These are phyloP conservation scores for Prototheca wickerhamii DNA, from an alignment of 163 green algal genomes.

Conservation along the genomic window DNA sequence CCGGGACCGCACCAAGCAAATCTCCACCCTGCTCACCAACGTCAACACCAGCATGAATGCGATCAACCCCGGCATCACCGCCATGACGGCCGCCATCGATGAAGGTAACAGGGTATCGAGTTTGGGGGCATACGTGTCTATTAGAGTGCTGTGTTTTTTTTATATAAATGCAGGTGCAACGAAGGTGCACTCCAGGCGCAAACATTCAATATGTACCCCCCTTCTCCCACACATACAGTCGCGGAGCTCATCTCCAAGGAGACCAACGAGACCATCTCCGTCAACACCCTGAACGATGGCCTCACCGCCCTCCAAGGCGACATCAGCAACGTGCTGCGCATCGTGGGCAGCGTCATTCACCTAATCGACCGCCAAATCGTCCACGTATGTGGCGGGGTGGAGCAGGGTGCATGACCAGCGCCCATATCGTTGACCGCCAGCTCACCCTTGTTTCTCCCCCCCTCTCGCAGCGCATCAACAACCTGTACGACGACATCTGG, in stretches of 20 bases:
- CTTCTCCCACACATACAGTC: background rate
- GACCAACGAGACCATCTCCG: background rate
- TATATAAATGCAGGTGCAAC: no score
- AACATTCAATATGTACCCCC: background rate
- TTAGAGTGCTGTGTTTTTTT: no score
- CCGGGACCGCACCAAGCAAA: no score
- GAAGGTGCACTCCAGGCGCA: background rate
- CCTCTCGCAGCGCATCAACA: background rate
- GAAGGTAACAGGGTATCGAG: no score
- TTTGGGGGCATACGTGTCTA: no score
- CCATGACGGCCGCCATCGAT: background rate
- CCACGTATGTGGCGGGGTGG: background rate
- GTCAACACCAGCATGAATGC: conserved; percentile 1
- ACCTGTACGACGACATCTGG: background rate
- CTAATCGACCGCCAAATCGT: background rate
- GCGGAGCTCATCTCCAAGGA: background rate
- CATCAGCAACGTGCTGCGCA: background rate
- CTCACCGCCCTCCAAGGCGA: background rate
- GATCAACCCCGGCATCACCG: background rate
- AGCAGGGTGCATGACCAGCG: background rate
- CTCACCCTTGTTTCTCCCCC: no score
- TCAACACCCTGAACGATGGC: background rate
- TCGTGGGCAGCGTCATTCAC: background rate
- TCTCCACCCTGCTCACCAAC: no score
- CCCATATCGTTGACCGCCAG: background rate